Base-by-base conservation (phyloP, 2,329 filamentous ascomycete species). In the Monosporascus sp. region DNA sequence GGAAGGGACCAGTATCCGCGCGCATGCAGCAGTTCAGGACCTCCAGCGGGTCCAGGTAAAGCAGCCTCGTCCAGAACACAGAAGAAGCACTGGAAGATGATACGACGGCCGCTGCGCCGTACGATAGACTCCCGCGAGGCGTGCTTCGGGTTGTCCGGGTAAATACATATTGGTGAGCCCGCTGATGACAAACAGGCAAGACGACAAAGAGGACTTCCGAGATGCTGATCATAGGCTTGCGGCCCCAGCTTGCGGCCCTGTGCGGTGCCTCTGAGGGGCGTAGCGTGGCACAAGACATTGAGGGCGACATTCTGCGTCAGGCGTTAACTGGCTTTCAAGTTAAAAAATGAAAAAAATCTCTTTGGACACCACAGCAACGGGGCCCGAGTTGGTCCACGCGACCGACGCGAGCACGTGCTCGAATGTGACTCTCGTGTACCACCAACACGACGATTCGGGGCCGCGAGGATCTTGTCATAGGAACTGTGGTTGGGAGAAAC, bases 101-200 rank as follows among this genome's bases (percentile, higher is more conserved):
- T 60, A 80, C 78, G 14, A 73, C 65, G 0, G 65, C 68, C 7
- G 68, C 65, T 31, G 66, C 60, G 26, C 63, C 68, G 41, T 63
- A 65, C 5, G 63, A 57, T 0, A 66, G 57, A 14, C 48, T 62
- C 63, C 9, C 57, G 43, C 1, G 66, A 66, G 5, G 64, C 64
- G 2, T 60, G 58, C 11, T 61, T 50, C 6, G 62, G 61, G 43
- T 68, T 48, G 48, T 67, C 65, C 11, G 62, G 62, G 26, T 68
- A 11, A 11, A 3, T 5, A 72, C 19, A 64, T 57, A 55, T 80
- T 80, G 5, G 75, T 74, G 4, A 82, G 64, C 2, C 70, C 76
- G 2, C 78, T 78, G 40, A 81, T 74, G 50, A 80, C 68, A 58
- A 80, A 80, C 1, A 82, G 70, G 40, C 73, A 78, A 14, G 20